phyloP scores from a whole-genome alignment of 2,329 filamentous ascomycete species.

The Daldinia sp. region DNA sequence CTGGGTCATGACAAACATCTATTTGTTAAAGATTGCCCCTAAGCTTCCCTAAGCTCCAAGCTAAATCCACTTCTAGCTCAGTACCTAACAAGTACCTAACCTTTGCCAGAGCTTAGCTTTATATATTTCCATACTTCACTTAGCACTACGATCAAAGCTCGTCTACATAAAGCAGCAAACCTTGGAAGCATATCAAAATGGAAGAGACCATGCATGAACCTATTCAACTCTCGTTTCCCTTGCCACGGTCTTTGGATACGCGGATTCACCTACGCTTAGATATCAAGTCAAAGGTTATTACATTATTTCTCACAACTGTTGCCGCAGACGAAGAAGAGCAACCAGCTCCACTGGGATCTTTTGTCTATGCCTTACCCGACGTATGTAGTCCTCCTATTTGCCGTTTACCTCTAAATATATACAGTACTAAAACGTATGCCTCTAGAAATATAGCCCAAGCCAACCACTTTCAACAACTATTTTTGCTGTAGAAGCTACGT shows the following conservation, averaged over 20 bases:
- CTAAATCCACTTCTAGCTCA: background rate
- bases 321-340: slow-evolving; percentile 63
- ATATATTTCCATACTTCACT: background rate
- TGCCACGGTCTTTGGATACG: slow-evolving; percentile 71
- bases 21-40: background rate
- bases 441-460: slow-evolving; percentile 63
- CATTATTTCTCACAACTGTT: slow-evolving; percentile 72
- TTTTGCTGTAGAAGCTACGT: slow-evolving; percentile 77
- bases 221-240: slow-evolving; percentile 67
- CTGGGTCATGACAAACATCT: slow-evolving; percentile 7
- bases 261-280: slow-evolving; percentile 71
- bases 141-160: background rate
- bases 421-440: slow-evolving; percentile 4
- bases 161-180: background rate
- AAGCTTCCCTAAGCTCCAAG: background rate
- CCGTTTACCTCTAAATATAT: background rate
- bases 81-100: no score
- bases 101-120: no score
- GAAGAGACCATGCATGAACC: slow-evolving; percentile 41
- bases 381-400: slow-evolving; percentile 64
- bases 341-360: slow-evolving; percentile 78
- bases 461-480: slow-evolving; percentile 83
- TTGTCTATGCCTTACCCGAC: slow-evolving; percentile 93
- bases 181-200: slow-evolving; percentile 33
- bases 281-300: slow-evolving; percentile 67